Evolutionary conservation across 2,329 filamentous ascomycete species (phyloP).

Genomic region (Magnaporthiopsis rhizophila): DNA sequence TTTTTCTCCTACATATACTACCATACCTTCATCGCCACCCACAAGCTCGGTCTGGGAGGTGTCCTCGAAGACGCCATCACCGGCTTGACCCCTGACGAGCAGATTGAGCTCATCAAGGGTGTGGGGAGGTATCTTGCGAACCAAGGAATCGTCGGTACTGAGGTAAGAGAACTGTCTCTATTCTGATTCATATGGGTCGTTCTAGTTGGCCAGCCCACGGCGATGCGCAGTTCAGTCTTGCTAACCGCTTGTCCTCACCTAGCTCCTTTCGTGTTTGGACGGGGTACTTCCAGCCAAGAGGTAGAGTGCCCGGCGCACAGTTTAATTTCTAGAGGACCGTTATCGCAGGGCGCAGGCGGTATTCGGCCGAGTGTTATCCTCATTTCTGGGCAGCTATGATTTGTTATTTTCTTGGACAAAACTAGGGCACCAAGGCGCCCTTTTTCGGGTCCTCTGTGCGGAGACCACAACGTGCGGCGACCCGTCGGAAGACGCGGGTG

Average conservation of each 20-base stretch:
- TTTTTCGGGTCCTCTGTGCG: neutral
- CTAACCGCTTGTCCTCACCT: neutral
- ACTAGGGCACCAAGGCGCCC: neutral
- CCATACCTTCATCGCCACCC: slow-evolving; percentile 87
- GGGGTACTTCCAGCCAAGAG: slow-evolving; percentile 13
- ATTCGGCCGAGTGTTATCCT: neutral
- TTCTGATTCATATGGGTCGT: neutral
- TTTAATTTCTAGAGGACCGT: neutral
- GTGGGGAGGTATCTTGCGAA: slow-evolving; percentile 58
- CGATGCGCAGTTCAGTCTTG: neutral
- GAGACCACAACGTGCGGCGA: neutral
- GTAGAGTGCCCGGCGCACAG: slow-evolving; percentile 4
- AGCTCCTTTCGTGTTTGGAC: slow-evolving; percentile 16
- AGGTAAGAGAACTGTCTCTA: slow-evolving; percentile 23
- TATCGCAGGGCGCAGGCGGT: neutral
- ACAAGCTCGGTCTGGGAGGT: slow-evolving; percentile 76
- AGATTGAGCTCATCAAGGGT: slow-evolving; percentile 68
- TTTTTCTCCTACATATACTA: slow-evolving; percentile 99
- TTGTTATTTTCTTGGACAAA: neutral
- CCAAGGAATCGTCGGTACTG: slow-evolving; percentile 41
- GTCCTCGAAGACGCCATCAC: slow-evolving; percentile 90
- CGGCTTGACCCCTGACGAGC: slow-evolving; percentile 79
- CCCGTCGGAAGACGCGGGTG: neutral
- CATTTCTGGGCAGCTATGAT: neutral
- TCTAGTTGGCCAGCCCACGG: neutral